phyloP scores from a whole-genome alignment of 305 asterid genomes.

The Fraxinus ornus region DNA sequence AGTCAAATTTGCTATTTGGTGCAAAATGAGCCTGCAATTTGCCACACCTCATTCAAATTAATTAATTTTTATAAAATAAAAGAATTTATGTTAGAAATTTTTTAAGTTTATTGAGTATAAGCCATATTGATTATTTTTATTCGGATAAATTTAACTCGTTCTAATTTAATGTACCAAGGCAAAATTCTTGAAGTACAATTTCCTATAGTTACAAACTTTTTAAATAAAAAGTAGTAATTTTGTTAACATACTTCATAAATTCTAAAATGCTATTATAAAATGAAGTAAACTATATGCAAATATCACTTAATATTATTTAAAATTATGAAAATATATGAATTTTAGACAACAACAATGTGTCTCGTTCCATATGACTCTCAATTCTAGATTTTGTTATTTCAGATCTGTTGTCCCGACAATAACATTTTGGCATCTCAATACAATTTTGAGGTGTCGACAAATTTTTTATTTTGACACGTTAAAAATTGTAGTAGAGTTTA shows the following conservation, averaged over 20 bases:
- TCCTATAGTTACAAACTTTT: not conserved
- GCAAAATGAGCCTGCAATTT: conserved; percentile 60
- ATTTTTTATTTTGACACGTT: not conserved
- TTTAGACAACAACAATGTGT: too few species aligned
- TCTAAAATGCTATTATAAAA: too few species aligned
- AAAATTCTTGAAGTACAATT: too few species aligned
- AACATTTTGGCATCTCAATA: not conserved
- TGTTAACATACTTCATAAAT: not conserved
- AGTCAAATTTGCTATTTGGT: conserved; percentile 57
- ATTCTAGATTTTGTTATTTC: not conserved
- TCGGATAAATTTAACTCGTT: not conserved
- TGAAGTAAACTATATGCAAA: too few species aligned
- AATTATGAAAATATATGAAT: too few species aligned
- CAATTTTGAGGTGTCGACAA: not conserved
- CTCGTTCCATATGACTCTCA: not conserved
- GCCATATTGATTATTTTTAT: not conserved
- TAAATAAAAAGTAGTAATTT: not conserved
- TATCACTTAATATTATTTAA: too few species aligned
- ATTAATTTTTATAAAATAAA: not conserved
- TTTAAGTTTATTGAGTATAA: not conserved
- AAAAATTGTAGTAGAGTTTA: not conserved
- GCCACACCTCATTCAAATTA: not conserved
- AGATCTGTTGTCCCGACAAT: not conserved
- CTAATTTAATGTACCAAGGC: not conserved
- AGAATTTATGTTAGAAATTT: not conserved